A percentile compares a stretch with the other conserved stretches of the same genome.
Evolutionary conservation across 2,329 filamentous ascomycete genomes (phyloP).

Genomic region (Cladophialophora carrionii): DNA sequence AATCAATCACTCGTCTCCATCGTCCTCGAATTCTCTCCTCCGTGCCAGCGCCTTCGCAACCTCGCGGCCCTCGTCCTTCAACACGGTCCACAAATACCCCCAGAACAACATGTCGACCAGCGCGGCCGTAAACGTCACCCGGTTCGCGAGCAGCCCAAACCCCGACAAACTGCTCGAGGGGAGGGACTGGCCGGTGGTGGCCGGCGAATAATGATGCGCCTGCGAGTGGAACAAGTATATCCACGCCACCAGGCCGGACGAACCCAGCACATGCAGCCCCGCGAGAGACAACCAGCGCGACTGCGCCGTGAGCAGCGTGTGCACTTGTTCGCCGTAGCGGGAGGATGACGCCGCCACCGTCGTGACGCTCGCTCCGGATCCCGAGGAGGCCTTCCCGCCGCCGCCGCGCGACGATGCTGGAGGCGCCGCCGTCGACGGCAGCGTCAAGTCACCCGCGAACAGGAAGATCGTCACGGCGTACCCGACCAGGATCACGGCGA

Average conservation of each 20-base stretch:
- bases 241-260: slow-evolving; percentile 30
- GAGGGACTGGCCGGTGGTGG: neutral
- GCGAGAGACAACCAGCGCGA: slow-evolving; percentile 33
- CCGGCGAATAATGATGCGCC: neutral
- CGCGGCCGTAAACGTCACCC: slow-evolving; percentile 34
- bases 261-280: slow-evolving; percentile 30
- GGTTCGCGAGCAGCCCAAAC: slow-evolving; percentile 29
- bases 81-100: slow-evolving; percentile 38
- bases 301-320: slow-evolving; percentile 33
- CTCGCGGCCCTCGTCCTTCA: slow-evolving; percentile 36
- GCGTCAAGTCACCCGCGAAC: slow-evolving; percentile 33
- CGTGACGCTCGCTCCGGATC: neutral
- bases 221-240: slow-evolving; percentile 35
- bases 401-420: slow-evolving; percentile 10
- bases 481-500: slow-evolving; percentile 30
- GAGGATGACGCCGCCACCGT: slow-evolving; percentile 7
- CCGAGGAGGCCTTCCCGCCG: neutral
- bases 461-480: slow-evolving; percentile 31
- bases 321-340: slow-evolving; percentile 32
- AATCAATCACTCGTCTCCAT: slow-evolving; percentile 18
- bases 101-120: slow-evolving; percentile 39
- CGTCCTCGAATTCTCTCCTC: slow-evolving; percentile 29
- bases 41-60: slow-evolving; percentile 28
- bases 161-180: slow-evolving; percentile 6
- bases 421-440: slow-evolving; percentile 7